Evolutionary conservation across 176 grass and related monocot species (phyloP).

Genomic region (Miscanthus lutarioriparius): DNA sequence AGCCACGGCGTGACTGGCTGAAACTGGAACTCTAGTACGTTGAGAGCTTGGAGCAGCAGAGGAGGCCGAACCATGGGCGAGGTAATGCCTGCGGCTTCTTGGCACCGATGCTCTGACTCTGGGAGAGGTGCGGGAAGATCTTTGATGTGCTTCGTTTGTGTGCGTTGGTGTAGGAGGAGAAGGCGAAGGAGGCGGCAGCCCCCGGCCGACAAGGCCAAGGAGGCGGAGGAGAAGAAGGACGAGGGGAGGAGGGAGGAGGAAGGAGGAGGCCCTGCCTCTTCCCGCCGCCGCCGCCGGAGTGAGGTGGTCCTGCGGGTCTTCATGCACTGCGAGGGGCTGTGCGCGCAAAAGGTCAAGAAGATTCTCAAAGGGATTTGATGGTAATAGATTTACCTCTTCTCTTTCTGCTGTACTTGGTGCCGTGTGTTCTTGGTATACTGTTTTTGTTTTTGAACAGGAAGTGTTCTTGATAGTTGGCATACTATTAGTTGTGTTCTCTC

Average conservation of each 20-base stretch:
- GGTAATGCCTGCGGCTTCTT: slow-evolving; percentile 32
- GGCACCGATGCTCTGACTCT: background rate
- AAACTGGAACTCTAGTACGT: background rate
- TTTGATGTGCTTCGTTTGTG: slow-evolving; percentile 3
- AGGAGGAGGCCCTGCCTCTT: background rate
- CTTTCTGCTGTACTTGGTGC: background rate
- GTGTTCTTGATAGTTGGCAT: background rate
- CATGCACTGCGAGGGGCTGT: slow-evolving; percentile 68
- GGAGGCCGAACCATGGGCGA: slow-evolving; percentile 30
- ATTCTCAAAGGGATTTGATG: slow-evolving; percentile 51
- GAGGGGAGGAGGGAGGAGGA: background rate
- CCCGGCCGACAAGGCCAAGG: slow-evolving; percentile 2
- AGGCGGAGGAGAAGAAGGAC: slow-evolving; percentile 15
- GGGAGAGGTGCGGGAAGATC: slow-evolving; percentile 11
- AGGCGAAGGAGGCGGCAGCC: slow-evolving; percentile 17
- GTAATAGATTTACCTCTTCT: slow-evolving; percentile 3
- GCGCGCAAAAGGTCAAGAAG: slow-evolving; percentile 56
- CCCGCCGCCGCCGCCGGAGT: slow-evolving; percentile 44
- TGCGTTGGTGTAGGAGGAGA: slow-evolving; percentile 39
- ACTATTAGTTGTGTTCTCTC: background rate
- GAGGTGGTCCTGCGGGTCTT: slow-evolving; percentile 59
- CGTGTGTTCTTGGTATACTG: background rate
- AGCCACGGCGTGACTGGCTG: slow-evolving; percentile 20
- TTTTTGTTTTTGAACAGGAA: background rate
- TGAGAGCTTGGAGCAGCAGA: background rate